Base-by-base conservation (phyloP, 164 flowering plant species). In the Kalanchoe fedtschenkoi region DNA sequence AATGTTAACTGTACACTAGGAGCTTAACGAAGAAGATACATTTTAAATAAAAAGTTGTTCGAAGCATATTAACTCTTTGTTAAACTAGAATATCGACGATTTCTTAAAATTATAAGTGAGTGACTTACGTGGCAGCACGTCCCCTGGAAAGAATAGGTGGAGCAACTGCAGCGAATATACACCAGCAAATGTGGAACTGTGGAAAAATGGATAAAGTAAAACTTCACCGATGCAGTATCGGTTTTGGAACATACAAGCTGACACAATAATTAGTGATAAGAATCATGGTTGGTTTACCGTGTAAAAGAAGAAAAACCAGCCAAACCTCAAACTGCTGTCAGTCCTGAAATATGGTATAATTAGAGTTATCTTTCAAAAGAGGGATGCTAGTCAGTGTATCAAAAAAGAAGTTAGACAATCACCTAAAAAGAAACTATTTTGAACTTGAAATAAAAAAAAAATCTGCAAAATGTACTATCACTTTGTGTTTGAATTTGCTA, bases 61-160 rank as follows among this genome's bases (percentile, higher is more conserved):
- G n/a, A n/a, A n/a, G n/a, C n/a, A n/a, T n/a, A n/a, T n/a, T n/a
- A n/a, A n/a, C n/a, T n/a, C n/a, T n/a, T n/a, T n/a, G n/a, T n/a
- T n/a, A n/a, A n/a, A n/a, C n/a, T n/a, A n/a, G n/a, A n/a, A n/a
- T n/a, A n/a, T n/a, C n/a, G n/a, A n/a, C n/a, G n/a, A n/a, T n/a
- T n/a, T n/a, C n/a, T n/a, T n/a, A n/a, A n/a, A 16, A 60, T 15
- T 26, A 37, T 42, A 42, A 17, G 46, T 47, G 13, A 47, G 54
- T 6, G 54, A 47, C 24, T 47, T 13, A 29, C 54, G 92, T 66
- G 34, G 84, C 75, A 66, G 92, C 83, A 68, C 81, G 82, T 61
- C 92, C 54, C 54, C 24, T 47, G 54, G 24, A 47, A 13, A 47
- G 21, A 21, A 47, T 22, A 11, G 54, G 54, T 21, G 54, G 54